Percentiles rank a stretch among this genome's conserved stretches.
Evolutionary conservation across 495 filamentous ascomycete species (phyloP).

Genomic region (Trichoderma virens): DNA sequence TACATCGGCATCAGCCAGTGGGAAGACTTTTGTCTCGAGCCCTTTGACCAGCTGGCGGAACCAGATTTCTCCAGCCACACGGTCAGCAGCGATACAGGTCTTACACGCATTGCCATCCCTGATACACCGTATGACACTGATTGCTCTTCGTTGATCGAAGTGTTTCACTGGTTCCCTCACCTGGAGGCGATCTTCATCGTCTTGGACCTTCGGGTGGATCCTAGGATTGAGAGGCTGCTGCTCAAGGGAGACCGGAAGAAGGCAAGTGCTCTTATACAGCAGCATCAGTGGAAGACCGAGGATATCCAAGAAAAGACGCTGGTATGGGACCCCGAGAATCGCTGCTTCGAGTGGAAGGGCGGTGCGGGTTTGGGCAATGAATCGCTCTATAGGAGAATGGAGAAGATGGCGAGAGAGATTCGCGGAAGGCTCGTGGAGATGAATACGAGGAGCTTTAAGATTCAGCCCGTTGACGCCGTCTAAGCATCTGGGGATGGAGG

Average conservation of each 20-base stretch:
- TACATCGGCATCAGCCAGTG: not conserved
- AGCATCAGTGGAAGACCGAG: not conserved
- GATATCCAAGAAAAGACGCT: not conserved
- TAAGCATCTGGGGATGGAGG: too few relatives aligned
- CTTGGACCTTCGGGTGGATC: not conserved
- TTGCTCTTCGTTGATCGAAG: not conserved
- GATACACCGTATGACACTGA: not conserved
- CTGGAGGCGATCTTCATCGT: not conserved
- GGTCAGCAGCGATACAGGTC: not conserved
- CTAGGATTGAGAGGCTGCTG: not conserved
- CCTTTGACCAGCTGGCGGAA: not conserved
- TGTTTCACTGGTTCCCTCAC: not conserved
- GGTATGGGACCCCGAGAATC: not conserved
- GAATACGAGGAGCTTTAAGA: too few relatives aligned
- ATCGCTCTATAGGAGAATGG: too few relatives aligned
- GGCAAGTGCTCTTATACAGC: not conserved
- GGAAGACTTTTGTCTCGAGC: not conserved
- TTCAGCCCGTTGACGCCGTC: too few relatives aligned
- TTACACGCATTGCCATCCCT: not conserved
- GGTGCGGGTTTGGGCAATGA: too few relatives aligned
- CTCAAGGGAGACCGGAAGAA: not conserved
- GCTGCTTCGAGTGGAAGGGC: too few relatives aligned
- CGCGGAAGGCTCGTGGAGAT: too few relatives aligned
- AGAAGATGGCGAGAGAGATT: too few relatives aligned
- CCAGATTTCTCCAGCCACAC: not conserved